Conservation (phyloP, 2,329 filamentous ascomycete genomes). For the Fonsecaea nubica region DNA sequence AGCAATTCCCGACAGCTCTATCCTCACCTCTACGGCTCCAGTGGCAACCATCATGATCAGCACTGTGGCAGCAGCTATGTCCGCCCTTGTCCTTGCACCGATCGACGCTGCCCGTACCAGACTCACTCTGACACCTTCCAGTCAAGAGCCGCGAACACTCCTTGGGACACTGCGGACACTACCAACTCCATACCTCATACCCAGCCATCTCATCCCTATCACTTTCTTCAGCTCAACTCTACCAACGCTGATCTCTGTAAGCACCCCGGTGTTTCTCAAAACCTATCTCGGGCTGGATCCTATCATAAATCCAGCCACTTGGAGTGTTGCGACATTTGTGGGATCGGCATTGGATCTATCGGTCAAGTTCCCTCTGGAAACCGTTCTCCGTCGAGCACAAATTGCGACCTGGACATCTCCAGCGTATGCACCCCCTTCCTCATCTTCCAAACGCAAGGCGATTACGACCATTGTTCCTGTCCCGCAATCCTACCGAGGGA, state of each 20-base stretch:
- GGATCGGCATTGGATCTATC: constrained; percentile 81
- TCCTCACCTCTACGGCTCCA: constrained; percentile 81
- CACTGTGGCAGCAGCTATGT: constrained; percentile 69
- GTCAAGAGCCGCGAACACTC: constrained; percentile 75
- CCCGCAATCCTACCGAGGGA: constrained; percentile 77
- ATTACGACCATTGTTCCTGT: constrained; percentile 77
- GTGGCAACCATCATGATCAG: constrained; percentile 79
- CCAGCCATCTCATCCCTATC: constrained; percentile 74
- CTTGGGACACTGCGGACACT: constrained; percentile 77
- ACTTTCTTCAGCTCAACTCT: constrained; percentile 85
- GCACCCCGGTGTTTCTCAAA: constrained; percentile 82
- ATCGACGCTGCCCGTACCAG: constrained; percentile 87
- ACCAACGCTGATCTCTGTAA: constrained; percentile 80
- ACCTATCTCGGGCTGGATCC: constrained; percentile 85
- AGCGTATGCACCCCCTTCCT: constrained; percentile 49
- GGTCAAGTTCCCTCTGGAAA: constrained; percentile 88
- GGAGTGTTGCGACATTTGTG: constrained; percentile 81
- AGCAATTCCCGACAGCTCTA: constrained; percentile 58
- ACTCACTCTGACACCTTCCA: constrained; percentile 83
- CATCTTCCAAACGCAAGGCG: constrained; percentile 47
- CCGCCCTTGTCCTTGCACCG: constrained; percentile 81
- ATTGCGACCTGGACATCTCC: constrained; percentile 71
- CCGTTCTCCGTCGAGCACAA: constrained; percentile 86
- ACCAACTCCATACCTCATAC: constrained; percentile 71
- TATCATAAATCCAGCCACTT: constrained; percentile 78